phyloP scores from a whole-genome alignment of 805 yeast species.

The Candida easanensis region DNA sequence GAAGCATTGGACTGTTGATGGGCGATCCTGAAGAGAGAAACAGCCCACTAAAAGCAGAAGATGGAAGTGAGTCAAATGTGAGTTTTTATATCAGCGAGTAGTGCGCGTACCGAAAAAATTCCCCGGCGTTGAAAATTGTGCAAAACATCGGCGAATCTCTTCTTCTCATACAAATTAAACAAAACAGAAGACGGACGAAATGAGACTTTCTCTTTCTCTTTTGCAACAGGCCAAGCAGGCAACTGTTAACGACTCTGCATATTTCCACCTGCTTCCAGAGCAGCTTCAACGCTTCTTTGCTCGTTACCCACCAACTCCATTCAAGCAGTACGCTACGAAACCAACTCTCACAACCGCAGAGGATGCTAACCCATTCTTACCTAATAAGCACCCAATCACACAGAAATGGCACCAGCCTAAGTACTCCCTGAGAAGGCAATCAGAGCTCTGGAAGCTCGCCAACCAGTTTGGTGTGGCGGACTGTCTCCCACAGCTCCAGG shows the following conservation, averaged over 20 bases:
- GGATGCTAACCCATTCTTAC: conserved; percentile 81
- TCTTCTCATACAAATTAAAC: too few relatives aligned
- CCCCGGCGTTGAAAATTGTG: not conserved
- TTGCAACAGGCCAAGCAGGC: conserved; percentile 10
- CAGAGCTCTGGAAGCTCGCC: conserved; percentile 81
- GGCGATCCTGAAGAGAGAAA: not conserved
- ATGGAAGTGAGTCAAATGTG: too few relatives aligned
- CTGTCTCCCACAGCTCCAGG: conserved; percentile 56
- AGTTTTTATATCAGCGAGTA: not conserved
- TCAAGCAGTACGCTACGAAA: conserved; percentile 56
- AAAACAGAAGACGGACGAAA: not conserved
- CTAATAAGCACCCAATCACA: conserved; percentile 81
- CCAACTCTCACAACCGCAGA: conserved; percentile 66
- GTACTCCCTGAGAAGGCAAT: conserved; percentile 77
- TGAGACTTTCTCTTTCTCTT: conserved; percentile 7
- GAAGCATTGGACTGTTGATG: conserved; percentile 1
- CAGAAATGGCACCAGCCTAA: conserved; percentile 74
- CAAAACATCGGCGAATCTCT: not conserved
- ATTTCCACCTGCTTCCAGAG: conserved; percentile 61
- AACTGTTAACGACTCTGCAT: conserved; percentile 33
- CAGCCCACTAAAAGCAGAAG: not conserved
- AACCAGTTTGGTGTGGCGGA: conserved; percentile 76
- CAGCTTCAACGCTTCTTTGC: conserved; percentile 71
- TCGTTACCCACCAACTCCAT: conserved; percentile 84
- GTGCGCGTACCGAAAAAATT: conserved; percentile 13